A percentile compares a stretch with the other conserved stretches of the same genome.
These are phyloP conservation scores for Arthrobotrys entomopaga DNA, from an alignment of 2,329 filamentous ascomycete genomes.

Conservation along the genomic window DNA sequence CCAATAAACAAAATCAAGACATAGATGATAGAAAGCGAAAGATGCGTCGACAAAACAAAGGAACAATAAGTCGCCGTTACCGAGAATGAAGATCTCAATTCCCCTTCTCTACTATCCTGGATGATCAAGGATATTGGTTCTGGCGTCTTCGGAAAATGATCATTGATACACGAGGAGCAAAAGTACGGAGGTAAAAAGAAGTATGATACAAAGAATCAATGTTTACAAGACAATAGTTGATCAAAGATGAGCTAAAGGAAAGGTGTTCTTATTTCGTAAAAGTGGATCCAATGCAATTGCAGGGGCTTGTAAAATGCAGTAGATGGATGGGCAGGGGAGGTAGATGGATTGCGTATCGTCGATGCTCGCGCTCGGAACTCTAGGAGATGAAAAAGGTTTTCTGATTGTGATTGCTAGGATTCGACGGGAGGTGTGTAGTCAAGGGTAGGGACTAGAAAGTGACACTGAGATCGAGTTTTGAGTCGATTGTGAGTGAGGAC, in stretches of 20 bases:
- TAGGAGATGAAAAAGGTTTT: neutral
- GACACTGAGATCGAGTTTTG: neutral
- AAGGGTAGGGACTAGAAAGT: neutral
- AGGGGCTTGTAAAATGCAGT: neutral
- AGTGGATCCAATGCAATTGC: neutral
- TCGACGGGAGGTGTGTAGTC: neutral
- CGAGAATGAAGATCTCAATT: too few species aligned
- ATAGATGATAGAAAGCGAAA: too few species aligned
- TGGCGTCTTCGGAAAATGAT: neutral
- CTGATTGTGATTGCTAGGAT: neutral
- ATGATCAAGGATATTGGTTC: too few species aligned
- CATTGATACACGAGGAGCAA: neutral
- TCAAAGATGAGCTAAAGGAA: neutral
- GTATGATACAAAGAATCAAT: conserved; percentile 42
- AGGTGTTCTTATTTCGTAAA: too few species aligned
- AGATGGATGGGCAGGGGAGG: neutral
- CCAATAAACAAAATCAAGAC: too few species aligned
- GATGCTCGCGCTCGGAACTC: conserved; percentile 21
- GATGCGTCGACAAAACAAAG: too few species aligned
- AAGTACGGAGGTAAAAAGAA: conserved; percentile 4
- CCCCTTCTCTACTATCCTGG: too few species aligned
- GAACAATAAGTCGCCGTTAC: too few species aligned
- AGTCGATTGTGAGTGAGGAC: neutral
- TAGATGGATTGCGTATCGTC: conserved; percentile 5
- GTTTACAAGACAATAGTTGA: conserved; percentile 26